Conservation (phyloP, 768 basidiomycete species). For the Goffeauzyma gilvescens region DNA sequence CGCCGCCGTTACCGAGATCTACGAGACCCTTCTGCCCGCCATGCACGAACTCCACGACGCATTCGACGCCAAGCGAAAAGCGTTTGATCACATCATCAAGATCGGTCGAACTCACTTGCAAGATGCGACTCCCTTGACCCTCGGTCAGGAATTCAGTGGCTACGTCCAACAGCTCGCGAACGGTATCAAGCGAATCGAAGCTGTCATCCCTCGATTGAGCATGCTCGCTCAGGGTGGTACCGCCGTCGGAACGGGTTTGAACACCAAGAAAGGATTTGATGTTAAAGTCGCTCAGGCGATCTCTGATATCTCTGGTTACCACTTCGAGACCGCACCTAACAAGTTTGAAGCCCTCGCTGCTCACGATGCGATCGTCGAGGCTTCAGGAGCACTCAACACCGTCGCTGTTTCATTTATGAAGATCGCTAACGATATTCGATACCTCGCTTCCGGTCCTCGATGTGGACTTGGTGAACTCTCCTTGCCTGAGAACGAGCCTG, state of each 20-base stretch:
- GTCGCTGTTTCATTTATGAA: conserved; percentile 97
- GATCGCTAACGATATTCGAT: conserved; percentile 97
- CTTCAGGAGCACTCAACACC: conserved; percentile 89
- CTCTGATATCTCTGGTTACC: conserved; percentile 68
- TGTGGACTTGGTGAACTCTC: conserved; percentile 90
- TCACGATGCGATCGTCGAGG: conserved; percentile 96
- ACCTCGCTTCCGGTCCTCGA: conserved; percentile 89
- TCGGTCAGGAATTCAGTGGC: conserved; percentile 96
- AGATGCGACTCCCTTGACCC: conserved; percentile 92
- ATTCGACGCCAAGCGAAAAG: conserved; percentile 58
- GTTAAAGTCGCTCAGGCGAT: conserved; percentile 81
- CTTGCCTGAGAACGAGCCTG: conserved; percentile 95
- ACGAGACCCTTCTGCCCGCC: conserved; percentile 61
- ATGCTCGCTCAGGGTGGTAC: conserved; percentile 93
- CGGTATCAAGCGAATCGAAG: conserved; percentile 67
- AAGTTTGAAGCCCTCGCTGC: conserved; percentile 98
- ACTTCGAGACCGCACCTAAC: conserved; percentile 93
- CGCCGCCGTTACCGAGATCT: conserved; percentile 78
- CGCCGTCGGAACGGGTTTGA: conserved; percentile 96
- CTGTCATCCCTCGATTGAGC: conserved; percentile 64
- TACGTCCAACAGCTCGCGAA: conserved; percentile 89
- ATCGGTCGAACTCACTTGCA: conserved; percentile 92
- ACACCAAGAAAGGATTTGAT: conserved; percentile 93
- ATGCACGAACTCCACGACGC: conserved; percentile 65
- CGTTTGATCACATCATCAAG: conserved; percentile 84